Base-by-base conservation (phyloP, 768 basidiomycete genomes). In the Cubamyces sp. region DNA sequence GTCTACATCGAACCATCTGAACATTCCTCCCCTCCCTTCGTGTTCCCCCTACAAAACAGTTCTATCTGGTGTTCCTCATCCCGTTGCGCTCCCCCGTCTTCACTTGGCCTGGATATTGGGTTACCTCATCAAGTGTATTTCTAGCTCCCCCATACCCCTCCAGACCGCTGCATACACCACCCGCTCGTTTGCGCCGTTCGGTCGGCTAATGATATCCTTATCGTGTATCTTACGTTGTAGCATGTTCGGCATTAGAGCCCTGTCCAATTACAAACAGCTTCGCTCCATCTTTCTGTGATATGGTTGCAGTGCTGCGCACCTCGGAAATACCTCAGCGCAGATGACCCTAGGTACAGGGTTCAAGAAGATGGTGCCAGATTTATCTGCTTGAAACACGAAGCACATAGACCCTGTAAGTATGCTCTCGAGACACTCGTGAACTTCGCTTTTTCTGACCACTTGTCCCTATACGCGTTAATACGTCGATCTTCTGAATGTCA, bases 101-200 rank as follows among this genome's bases (percentile, higher is more conserved):
- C 40, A 11, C 34, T 46, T 42, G 49, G 48, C 41, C 52, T 42
- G 54, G 57, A 50, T 55, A 18, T 19, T 52, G 28, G 51, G 64
- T 51, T 49, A 26, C 57, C 40, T 47, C 25, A 45, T 47, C 60
- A 34, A 5, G 34, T 60, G 63, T 60, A 64, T 60, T 64, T 39
- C 25, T 60, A 61, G 59, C 59, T 23, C 18, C 43, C 48, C 41
- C 60, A 61, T 60, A 57, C 55, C 58, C 55, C 15, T 52, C 54
- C 39, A 14, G 25, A 15, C 25, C 43, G 45, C n/a, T 23, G 42
- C 50, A 34, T 52, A 52, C 51, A 23, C 52, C 52, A 28, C 25
- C 52, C 60, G 37, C 52, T 52, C 57, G 16, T 58, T 58, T 14
- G 30, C 40, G 49, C 48, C 43, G 53, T 18, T 6, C 41, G 39